Evolutionary conservation across 2,329 filamentous ascomycete species (phyloP).

Genomic region (Apiospora sp.): DNA sequence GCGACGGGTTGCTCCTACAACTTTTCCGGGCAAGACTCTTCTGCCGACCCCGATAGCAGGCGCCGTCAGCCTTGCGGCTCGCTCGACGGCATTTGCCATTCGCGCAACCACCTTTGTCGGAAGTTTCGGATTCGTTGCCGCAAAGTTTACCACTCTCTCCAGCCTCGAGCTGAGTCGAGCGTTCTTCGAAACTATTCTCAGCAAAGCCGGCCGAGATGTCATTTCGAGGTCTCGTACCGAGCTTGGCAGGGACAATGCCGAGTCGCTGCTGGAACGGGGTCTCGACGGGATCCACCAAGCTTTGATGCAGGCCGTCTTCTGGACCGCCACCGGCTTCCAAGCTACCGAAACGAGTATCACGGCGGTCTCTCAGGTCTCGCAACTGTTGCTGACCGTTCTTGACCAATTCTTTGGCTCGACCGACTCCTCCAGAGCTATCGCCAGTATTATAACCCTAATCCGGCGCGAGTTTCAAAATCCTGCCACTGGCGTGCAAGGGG

Average conservation of each 20-base stretch:
- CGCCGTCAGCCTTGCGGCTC: conserved; percentile 66
- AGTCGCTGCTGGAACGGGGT: conserved; percentile 63
- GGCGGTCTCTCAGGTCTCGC: conserved; percentile 63
- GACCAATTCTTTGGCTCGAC: conserved; percentile 73
- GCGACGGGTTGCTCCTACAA: conserved; percentile 26
- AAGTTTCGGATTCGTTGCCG: conserved; percentile 60
- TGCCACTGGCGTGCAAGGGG: conserved; percentile 64
- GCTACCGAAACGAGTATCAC: conserved; percentile 63
- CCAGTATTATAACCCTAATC: conserved; percentile 70
- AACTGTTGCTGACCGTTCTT: conserved; percentile 64
- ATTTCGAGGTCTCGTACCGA: conserved; percentile 53
- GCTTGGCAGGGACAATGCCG: conserved; percentile 59
- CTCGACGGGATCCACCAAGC: conserved; percentile 64
- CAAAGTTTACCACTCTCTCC: conserved; percentile 63
- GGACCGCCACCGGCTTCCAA: conserved; percentile 67
- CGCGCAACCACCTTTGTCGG: conserved; percentile 61
- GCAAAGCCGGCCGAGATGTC: conserved; percentile 60
- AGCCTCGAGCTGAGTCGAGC: conserved; percentile 64
- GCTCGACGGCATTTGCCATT: conserved; percentile 65
- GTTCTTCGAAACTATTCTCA: conserved; percentile 62
- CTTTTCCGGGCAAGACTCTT: conserved; percentile 53
- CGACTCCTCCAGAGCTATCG: conserved; percentile 73
- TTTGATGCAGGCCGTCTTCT: conserved; percentile 67
- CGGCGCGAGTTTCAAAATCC: conserved; percentile 71
- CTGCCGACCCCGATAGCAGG: conserved; percentile 65